These are phyloP conservation scores for Eragrostis nindensis DNA, from an alignment of 176 grass and related monocot species.

Conservation along the genomic window DNA sequence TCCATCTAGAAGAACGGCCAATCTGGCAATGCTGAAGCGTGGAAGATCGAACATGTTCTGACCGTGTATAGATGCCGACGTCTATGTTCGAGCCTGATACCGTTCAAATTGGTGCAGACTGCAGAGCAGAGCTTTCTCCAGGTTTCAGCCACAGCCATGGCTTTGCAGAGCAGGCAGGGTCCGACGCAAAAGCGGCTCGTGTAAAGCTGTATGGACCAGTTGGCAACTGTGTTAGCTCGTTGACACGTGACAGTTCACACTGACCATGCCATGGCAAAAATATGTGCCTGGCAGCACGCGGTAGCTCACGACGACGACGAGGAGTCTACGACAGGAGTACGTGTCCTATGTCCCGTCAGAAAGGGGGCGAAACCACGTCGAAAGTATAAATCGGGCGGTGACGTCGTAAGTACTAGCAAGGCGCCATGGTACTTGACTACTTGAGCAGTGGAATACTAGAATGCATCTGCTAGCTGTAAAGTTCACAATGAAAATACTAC, in stretches of 20 bases:
- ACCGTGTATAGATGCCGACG: background rate
- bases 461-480: background rate
- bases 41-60: background rate
- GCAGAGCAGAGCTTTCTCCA: background rate
- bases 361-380: background rate
- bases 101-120: background rate
- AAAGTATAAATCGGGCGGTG: background rate
- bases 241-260: background rate
- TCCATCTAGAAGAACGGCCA: background rate
- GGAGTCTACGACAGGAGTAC: background rate
- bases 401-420: too few species aligned
- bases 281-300: background rate
- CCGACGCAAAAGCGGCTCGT: background rate
- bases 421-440: too few species aligned
- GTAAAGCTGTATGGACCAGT: background rate
- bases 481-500: too few species aligned
- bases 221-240: background rate
- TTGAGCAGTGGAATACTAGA: background rate
- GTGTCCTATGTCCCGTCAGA: constrained; percentile 3
- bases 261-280: background rate
- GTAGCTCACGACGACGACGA: too few species aligned
- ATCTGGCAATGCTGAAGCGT: background rate
- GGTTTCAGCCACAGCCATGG: background rate
- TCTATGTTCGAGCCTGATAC: background rate
- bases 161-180: background rate